Evolutionary conservation across 129 eudicot genomes (phyloP).

Genomic region (Helianthus annuus): DNA sequence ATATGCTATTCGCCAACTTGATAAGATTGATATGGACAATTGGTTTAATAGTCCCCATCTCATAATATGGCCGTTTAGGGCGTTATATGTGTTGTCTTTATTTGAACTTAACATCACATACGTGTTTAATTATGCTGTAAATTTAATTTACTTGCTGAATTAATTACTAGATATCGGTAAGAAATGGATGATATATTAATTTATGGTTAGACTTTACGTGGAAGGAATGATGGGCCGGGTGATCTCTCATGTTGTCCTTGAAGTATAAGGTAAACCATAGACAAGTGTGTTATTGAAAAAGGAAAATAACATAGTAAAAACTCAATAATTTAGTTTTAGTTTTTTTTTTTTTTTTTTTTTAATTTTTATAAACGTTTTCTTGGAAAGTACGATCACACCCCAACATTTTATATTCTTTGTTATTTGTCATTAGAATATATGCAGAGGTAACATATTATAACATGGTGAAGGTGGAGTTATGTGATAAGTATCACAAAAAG

Average conservation of each 20-base stretch:
- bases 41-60: constrained; percentile 31
- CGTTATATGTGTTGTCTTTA: constrained; percentile 32
- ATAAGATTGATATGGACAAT: constrained; percentile 15
- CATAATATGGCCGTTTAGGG: constrained; percentile 34
- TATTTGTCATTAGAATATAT: too few species aligned
- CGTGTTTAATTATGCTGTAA: constrained; percentile 18
- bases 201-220: constrained; percentile 6
- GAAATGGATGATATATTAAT: neutral
- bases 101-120: constrained; percentile 43
- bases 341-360: too few species aligned
- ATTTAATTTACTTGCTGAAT: neutral
- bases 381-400: too few species aligned
- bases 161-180: neutral
- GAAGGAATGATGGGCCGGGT: constrained; percentile 8
- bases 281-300: neutral
- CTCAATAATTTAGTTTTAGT: neutral
- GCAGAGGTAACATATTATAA: too few species aligned
- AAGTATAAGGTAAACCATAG: constrained; percentile 11
- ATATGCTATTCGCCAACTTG: constrained; percentile 22
- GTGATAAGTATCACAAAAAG: too few species aligned
- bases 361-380: neutral
- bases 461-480: too few species aligned
- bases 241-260: constrained; percentile 1
- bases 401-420: too few species aligned
- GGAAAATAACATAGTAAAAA: neutral